These are phyloP conservation scores for Lachnum nothofagi DNA, from an alignment of 2,329 filamentous ascomycete species.

Conservation along the genomic window DNA sequence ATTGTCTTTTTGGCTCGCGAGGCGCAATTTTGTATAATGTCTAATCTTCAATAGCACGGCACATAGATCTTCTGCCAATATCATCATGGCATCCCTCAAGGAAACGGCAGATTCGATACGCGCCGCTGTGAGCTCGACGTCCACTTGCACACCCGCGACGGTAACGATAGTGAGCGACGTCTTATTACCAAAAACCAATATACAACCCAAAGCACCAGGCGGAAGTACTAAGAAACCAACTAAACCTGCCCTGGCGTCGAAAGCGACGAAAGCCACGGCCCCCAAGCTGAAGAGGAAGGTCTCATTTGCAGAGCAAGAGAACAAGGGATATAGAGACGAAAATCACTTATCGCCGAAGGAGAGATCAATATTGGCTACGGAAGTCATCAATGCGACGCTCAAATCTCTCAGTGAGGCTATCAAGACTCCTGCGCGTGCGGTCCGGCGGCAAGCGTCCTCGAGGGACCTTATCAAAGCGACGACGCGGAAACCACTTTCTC, in stretches of 20 bases:
- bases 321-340: conserved; percentile 17
- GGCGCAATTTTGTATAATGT: conserved; percentile 31
- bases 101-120: conserved; percentile 44
- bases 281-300: conserved; percentile 23
- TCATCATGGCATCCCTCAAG: conserved; percentile 38
- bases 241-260: conserved; percentile 5
- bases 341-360: conserved; percentile 51
- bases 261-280: conserved; percentile 22
- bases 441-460: conserved; percentile 23
- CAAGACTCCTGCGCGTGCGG: conserved; percentile 39
- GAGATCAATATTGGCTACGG: conserved; percentile 62
- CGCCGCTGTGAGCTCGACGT: conserved; percentile 40
- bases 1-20: conserved; percentile 13
- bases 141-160: conserved; percentile 45
- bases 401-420: conserved; percentile 64
- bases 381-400: conserved; percentile 65
- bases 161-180: conserved; percentile 42
- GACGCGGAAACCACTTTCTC: conserved; percentile 41
- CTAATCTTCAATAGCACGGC: conserved; percentile 28
- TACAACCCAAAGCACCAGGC: conserved; percentile 2
- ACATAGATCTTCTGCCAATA: conserved; percentile 13
- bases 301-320: conserved; percentile 31
- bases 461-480: conserved; percentile 37
- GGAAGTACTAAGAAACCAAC: conserved; percentile 10
- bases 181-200: conserved; percentile 35